Evolutionary conservation across 208 protist genomes (phyloP).

Genomic region (Trypanosoma platydactyli): DNA sequence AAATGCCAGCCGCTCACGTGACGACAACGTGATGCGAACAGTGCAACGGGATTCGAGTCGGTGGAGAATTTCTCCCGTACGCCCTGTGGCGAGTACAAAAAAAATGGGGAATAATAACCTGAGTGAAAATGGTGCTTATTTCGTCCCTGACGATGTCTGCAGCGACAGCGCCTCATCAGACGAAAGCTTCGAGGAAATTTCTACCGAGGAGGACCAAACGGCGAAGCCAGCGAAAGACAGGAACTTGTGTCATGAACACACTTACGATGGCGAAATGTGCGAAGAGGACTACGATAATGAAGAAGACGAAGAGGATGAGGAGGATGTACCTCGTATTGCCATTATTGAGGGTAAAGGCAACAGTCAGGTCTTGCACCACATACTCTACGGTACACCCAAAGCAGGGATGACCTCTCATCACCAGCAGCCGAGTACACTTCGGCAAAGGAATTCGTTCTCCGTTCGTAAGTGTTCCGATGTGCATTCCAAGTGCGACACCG

Average conservation of each 20-base stretch:
- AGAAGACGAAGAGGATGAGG: conserved; percentile 61
- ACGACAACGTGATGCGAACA: background rate
- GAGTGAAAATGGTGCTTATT: too few species aligned
- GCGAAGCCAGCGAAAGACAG: background rate
- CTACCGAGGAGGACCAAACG: conserved; percentile 12
- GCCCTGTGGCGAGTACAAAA: too few species aligned
- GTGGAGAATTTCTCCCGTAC: too few species aligned
- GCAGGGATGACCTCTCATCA: conserved; percentile 23
- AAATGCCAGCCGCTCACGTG: background rate
- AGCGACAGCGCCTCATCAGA: background rate
- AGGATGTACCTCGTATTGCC: conserved; percentile 77
- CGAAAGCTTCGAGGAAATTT: conserved; percentile 18
- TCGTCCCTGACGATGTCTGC: conserved; percentile 1
- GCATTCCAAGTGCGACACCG: background rate
- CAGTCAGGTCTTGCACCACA: conserved; percentile 48
- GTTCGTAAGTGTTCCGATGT: background rate
- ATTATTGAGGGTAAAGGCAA: conserved; percentile 59
- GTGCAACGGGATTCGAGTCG: background rate
- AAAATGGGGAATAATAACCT: too few species aligned
- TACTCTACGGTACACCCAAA: conserved; percentile 62
- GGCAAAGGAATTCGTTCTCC: background rate
- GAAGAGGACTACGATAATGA: conserved; percentile 34
- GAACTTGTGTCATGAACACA: background rate
- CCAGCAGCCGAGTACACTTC: conserved; percentile 9
- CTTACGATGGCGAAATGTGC: conserved; percentile 9